Evolutionary conservation across 768 basidiomycete species (phyloP).

Genomic region (Mycena floridula): DNA sequence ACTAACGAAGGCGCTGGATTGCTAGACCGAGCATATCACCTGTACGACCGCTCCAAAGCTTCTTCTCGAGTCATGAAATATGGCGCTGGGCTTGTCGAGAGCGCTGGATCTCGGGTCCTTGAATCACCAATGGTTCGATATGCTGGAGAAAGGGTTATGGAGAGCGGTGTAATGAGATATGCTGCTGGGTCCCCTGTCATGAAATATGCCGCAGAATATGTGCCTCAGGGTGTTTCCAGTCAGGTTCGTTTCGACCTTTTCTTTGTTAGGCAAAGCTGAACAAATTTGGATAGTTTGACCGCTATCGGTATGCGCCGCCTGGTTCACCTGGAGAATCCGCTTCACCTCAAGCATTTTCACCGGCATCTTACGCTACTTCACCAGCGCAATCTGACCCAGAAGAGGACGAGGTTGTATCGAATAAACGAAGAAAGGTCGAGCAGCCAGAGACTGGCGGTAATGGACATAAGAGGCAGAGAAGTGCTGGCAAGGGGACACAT

Average conservation of each 20-base stretch:
- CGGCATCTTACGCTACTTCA: too few relatives aligned
- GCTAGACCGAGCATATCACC: conserved; percentile 64
- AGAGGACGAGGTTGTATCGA: too few relatives aligned
- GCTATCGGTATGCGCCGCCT: too few relatives aligned
- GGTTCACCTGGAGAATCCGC: too few relatives aligned
- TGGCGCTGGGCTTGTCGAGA: conserved; percentile 84
- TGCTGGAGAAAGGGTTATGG: conserved; percentile 37
- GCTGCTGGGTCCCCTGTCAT: not conserved
- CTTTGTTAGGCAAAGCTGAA: not conserved
- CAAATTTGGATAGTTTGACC: too few relatives aligned
- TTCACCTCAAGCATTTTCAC: too few relatives aligned
- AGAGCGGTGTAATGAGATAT: not conserved
- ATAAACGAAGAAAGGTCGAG: too few relatives aligned
- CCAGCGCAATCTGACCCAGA: too few relatives aligned
- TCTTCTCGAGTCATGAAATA: conserved; percentile 85
- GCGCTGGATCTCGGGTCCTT: conserved; percentile 73
- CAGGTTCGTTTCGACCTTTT: not conserved
- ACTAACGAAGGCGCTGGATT: too few relatives aligned
- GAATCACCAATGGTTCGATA: conserved; percentile 76
- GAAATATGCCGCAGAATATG: not conserved
- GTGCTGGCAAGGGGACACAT: not conserved
- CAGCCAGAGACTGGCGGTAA: too few relatives aligned
- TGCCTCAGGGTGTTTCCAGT: not conserved
- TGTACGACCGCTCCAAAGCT: conserved; percentile 80
- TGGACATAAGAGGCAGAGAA: not conserved